phyloP scores from a whole-genome alignment of 2,329 filamentous ascomycete genomes.

The Exophiala sideris region DNA sequence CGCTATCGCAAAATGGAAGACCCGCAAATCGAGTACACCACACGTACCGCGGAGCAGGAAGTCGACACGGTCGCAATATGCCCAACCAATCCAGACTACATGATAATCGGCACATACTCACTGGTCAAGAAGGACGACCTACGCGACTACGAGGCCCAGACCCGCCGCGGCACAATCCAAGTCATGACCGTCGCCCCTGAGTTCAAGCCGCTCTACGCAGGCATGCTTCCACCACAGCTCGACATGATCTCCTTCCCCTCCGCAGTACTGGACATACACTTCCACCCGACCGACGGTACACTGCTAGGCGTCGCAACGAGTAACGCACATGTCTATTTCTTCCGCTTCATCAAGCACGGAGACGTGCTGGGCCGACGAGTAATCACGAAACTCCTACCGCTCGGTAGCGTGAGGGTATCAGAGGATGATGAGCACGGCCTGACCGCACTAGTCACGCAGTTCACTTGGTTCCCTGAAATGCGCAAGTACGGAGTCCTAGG shows the following conservation, averaged over 20 bases:
- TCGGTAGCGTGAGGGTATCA: constrained; percentile 18
- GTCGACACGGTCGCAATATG: constrained; percentile 24
- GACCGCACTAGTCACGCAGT: constrained; percentile 23
- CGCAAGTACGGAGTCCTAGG: constrained; percentile 10
- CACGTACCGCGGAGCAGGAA: constrained; percentile 21
- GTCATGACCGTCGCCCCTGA: constrained; percentile 15
- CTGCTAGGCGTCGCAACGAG: constrained; percentile 75
- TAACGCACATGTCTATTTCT: constrained; percentile 66
- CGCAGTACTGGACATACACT: constrained; percentile 82
- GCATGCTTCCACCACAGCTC: constrained; percentile 20
- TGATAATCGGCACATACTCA: constrained; percentile 28
- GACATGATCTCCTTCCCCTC: constrained; percentile 42
- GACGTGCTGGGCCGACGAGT: constrained; percentile 21
- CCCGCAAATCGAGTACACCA: constrained; percentile 9
- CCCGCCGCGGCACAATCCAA: constrained; percentile 20
- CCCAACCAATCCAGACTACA: constrained; percentile 22
- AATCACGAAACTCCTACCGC: constrained; percentile 42
- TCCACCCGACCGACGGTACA: constrained; percentile 57
- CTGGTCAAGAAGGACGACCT: constrained; percentile 16
- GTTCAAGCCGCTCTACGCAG: constrained; percentile 12
- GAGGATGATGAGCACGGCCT: constrained; percentile 18
- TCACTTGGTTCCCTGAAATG: constrained; percentile 22
- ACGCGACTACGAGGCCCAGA: constrained; percentile 12
- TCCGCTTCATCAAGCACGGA: constrained; percentile 34
- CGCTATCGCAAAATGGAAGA: constrained; percentile 3